Evolutionary conservation across 2,329 filamentous ascomycete genomes (phyloP).

Genomic region (Colletotrichum kahawae): DNA sequence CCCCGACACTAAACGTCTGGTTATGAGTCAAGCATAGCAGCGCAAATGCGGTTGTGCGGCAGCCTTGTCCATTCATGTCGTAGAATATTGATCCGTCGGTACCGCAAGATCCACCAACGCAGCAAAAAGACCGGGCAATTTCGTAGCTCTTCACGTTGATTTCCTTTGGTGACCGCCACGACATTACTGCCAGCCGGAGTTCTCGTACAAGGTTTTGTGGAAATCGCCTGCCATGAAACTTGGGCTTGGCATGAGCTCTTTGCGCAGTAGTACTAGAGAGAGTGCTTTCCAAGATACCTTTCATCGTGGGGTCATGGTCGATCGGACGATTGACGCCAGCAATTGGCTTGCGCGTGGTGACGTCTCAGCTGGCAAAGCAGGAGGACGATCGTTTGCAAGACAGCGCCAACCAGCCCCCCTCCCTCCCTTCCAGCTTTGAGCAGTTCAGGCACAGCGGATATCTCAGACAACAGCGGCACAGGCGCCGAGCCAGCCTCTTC

Average conservation of each 20-base stretch:
- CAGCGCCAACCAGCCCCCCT: background rate
- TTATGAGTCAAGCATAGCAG: constrained; percentile 20
- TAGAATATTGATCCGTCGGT: constrained; percentile 5
- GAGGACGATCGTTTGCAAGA: background rate
- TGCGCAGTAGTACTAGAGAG: background rate
- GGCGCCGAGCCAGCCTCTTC: background rate
- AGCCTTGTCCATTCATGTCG: constrained; percentile 16
- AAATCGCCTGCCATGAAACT: background rate
- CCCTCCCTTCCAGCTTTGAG: background rate
- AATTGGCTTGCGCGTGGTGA: constrained; percentile 10
- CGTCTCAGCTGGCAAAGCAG: background rate
- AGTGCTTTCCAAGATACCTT: background rate
- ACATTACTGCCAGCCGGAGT: background rate
- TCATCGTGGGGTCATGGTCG: background rate
- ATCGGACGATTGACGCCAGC: background rate
- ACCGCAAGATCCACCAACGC: background rate
- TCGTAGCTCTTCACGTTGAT: background rate
- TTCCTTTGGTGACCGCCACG: background rate
- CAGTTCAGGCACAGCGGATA: background rate
- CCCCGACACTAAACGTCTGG: constrained; percentile 7
- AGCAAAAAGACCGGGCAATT: background rate
- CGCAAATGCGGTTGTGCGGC: constrained; percentile 11
- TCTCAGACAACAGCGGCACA: background rate
- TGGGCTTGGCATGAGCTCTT: background rate
- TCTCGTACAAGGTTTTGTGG: background rate